These are phyloP conservation scores for Meripilus lineatus DNA, from an alignment of 1,284 basidiomycete species.

Conservation along the genomic window DNA sequence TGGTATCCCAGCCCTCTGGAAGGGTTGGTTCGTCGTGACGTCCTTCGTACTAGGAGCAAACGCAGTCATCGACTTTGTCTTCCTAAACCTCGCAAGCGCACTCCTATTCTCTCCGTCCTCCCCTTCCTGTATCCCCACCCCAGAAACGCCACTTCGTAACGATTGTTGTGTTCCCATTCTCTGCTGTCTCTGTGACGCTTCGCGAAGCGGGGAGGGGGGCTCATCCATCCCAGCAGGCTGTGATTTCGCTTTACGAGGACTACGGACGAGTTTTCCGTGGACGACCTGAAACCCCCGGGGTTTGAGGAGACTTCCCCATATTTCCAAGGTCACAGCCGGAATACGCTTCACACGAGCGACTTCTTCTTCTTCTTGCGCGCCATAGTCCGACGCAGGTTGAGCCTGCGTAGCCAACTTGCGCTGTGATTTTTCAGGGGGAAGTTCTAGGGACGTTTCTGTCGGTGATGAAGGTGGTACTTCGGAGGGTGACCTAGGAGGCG, in stretches of 20 bases:
- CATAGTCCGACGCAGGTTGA: no score
- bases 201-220: conserved; percentile 6
- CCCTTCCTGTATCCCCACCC: neutral
- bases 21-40: neutral
- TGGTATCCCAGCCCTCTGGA: no score
- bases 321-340: conserved; percentile 52
- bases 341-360: conserved; percentile 48
- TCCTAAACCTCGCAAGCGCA: conserved; percentile 12
- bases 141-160: neutral
- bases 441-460: no score
- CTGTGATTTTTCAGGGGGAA: no score
- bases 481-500: neutral
- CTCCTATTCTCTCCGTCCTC: conserved; percentile 4
- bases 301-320: conserved; percentile 64
- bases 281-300: conserved; percentile 58
- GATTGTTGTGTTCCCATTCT: conserved; percentile 1
- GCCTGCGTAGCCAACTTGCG: no score
- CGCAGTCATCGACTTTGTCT: conserved; percentile 13
- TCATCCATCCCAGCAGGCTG: conserved; percentile 1
- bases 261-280: conserved; percentile 49
- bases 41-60: conserved; percentile 11
- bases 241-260: conserved; percentile 42
- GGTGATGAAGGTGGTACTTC: no score
- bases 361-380: conserved; percentile 48
- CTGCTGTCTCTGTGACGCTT: conserved; percentile 13